Base-by-base conservation (phyloP, 2,329 filamentous ascomycete genomes). In the Myriosclerotinia duriaeana region DNA sequence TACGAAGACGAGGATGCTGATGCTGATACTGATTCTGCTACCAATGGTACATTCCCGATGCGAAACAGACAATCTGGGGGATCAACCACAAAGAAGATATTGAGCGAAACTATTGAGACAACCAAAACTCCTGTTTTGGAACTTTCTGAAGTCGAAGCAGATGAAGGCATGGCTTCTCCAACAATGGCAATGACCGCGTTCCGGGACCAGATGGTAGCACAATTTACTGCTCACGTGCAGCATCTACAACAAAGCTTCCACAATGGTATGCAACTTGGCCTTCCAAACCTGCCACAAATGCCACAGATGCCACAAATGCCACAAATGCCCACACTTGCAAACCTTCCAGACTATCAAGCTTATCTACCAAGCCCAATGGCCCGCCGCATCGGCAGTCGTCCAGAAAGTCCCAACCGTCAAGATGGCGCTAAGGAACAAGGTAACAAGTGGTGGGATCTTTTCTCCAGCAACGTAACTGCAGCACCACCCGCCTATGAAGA, bases 401-500 rank as follows among this genome's bases (percentile, higher is more conserved):
- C 71, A 44, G 75, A 78, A 22, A 56, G 60, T 17, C 34, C 36
- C 9, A 40, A 54, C 26, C 56, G 52, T 38, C 64, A 50, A 30
- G 52, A 66, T 34, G 67, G 77, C 58, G 69, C 77, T 50, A 83
- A 82, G 69, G 79, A 81, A 63, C 76, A 80, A 65, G 83, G 87
- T 63, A 81, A 81, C 71, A 83, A 83, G 68, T 91, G 89, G 88
- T 91, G 87, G 85, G 87, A 89, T 74, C 79, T 89, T 38, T 83
- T 89, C 54, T 86, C 86, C 11, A 78, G 82, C 48, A 80, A 78
- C 26, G 79, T 78, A 50, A 78, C 85, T 12, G 79, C 82, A 5
- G 81, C 85, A 42, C 90, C 90, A 11, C 91, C 91, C 12, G 85
- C 91, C 0, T 95, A 95, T 71, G 88, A 93, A 64, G 91, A 93